These are phyloP conservation scores for Pogostemon cablin DNA, from an alignment of 257 asterid genomes.

Conservation along the genomic window DNA sequence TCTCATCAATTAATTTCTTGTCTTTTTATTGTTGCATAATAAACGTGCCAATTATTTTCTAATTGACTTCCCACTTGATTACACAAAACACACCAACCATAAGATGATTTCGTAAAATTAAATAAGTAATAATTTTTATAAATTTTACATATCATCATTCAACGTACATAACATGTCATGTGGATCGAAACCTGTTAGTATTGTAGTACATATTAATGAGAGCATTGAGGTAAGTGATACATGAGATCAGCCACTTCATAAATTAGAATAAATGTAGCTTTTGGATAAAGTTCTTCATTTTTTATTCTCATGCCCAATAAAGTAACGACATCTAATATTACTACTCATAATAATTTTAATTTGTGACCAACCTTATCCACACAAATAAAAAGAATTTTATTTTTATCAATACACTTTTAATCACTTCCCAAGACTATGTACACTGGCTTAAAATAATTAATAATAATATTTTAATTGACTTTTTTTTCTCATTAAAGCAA, in stretches of 20 bases:
- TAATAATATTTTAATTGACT: too few relatives aligned
- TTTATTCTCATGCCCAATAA: slow-evolving; percentile 22
- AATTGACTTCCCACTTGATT: too few relatives aligned
- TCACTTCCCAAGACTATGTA: slow-evolving; percentile 15
- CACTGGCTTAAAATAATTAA: neutral
- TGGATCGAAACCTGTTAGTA: too few relatives aligned
- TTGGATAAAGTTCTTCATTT: neutral
- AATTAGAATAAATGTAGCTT: neutral
- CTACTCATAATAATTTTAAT: neutral
- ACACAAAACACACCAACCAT: too few relatives aligned
- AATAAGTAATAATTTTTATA: too few relatives aligned
- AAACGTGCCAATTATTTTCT: too few relatives aligned
- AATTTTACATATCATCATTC: too few relatives aligned
- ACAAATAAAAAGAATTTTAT: neutral
- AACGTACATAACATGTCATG: too few relatives aligned
- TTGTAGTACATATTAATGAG: neutral
- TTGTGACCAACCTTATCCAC: slow-evolving; percentile 16
- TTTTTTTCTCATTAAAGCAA: too few relatives aligned
- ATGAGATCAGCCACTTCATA: slow-evolving; percentile 22
- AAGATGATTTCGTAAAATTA: too few relatives aligned
- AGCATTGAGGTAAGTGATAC: slow-evolving; percentile 6
- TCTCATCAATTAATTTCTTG: too few relatives aligned
- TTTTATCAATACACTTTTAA: neutral
- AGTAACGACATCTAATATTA: slow-evolving; percentile 14
- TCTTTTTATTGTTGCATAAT: too few relatives aligned